Evolutionary conservation across 495 filamentous ascomycete genomes (phyloP).

Genomic region (Trichoderma erinaceum): DNA sequence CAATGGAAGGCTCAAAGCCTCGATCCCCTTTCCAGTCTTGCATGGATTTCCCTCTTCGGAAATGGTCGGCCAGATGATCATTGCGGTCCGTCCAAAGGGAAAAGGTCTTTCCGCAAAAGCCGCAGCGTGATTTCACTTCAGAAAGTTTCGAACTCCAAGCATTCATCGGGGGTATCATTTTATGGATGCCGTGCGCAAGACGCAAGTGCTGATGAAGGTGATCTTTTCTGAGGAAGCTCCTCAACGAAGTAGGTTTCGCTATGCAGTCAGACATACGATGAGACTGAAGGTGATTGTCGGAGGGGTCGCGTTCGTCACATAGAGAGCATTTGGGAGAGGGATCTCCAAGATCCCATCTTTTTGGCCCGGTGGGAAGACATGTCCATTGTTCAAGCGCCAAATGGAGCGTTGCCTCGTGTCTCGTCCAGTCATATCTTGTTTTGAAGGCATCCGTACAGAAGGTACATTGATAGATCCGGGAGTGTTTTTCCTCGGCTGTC

Average conservation of each 20-base stretch:
- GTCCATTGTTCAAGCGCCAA: conserved; percentile 60
- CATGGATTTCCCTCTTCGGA: conserved; percentile 45
- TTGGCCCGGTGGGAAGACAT: not conserved
- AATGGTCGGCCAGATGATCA: conserved; percentile 48
- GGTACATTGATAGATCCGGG: conserved; percentile 71
- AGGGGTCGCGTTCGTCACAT: conserved; percentile 43
- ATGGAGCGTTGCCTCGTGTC: conserved; percentile 77
- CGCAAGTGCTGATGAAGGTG: conserved; percentile 60
- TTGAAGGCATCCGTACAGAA: conserved; percentile 75
- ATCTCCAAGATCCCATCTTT: conserved; percentile 19
- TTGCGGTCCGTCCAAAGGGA: conserved; percentile 39
- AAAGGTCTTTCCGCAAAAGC: conserved; percentile 42
- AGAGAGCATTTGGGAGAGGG: conserved; percentile 44
- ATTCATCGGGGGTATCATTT: conserved; percentile 41
- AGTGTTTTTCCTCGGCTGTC: not conserved
- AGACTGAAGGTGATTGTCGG: conserved; percentile 42
- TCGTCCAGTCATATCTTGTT: conserved; percentile 77
- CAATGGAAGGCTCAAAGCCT: conserved; percentile 41
- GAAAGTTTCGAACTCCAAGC: conserved; percentile 42
- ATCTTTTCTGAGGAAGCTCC: conserved; percentile 61
- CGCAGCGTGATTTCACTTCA: conserved; percentile 44
- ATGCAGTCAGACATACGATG: conserved; percentile 55
- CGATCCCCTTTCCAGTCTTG: conserved; percentile 48
- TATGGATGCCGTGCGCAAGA: conserved; percentile 52
- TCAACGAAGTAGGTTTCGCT: conserved; percentile 43